Percentiles rank a stretch among this genome's conserved stretches.
phyloP scores from a whole-genome alignment of 176 grass and related monocot species.

The Coix lacrymajobi region DNA sequence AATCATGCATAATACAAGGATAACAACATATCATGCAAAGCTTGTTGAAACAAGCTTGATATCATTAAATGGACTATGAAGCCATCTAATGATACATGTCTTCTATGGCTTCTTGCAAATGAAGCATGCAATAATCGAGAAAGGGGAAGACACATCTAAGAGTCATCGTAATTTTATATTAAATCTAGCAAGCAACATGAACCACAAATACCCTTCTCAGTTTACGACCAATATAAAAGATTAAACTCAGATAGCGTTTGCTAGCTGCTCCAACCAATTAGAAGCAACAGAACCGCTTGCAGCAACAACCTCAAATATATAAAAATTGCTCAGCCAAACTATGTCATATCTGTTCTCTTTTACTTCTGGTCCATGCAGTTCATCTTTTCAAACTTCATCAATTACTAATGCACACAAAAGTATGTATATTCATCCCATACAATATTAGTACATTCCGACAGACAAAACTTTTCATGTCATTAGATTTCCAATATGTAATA shows the following conservation, averaged over 20 bases:
- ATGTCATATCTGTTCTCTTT: background rate
- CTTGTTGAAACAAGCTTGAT: background rate
- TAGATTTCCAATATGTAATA: background rate
- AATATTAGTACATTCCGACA: background rate
- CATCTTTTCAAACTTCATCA: background rate
- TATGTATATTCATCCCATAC: background rate
- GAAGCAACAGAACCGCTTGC: background rate
- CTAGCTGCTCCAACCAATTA: background rate
- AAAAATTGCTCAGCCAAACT: background rate
- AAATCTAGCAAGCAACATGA: background rate
- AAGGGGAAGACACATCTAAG: background rate
- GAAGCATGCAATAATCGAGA: background rate
- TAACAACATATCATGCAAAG: background rate
- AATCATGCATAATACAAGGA: background rate
- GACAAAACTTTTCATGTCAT: background rate
- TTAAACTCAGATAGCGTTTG: background rate
- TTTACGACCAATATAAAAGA: background rate
- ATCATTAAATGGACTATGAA: background rate
- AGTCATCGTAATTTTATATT: background rate
- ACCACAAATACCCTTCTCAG: background rate
- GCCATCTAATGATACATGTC: background rate
- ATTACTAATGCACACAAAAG: background rate
- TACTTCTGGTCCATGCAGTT: background rate
- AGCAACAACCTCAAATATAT: background rate
- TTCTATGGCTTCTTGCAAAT: background rate